These are phyloP conservation scores for Favolaschia claudopus DNA, from an alignment of 768 basidiomycete species.

Conservation along the genomic window DNA sequence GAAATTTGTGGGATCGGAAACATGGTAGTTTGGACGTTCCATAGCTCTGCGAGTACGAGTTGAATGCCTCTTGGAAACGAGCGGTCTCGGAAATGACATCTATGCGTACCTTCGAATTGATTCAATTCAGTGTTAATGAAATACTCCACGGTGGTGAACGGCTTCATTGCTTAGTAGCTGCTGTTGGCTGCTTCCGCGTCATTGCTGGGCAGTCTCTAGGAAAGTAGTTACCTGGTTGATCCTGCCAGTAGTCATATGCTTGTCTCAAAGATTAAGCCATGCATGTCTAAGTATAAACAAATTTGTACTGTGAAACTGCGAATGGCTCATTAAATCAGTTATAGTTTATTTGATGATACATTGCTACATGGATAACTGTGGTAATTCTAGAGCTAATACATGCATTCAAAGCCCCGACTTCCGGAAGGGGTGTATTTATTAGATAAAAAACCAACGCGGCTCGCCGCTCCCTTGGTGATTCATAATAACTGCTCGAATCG, in stretches of 20 bases:
- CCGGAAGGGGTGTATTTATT: constrained; percentile 78
- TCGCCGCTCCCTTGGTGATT: constrained; percentile 73
- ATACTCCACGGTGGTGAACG: too few species aligned
- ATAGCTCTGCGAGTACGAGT: too few species aligned
- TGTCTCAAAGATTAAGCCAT: constrained; percentile 87
- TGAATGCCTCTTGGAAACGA: constrained; percentile 31
- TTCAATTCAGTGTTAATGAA: constrained; percentile 32
- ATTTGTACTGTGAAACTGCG: constrained; percentile 79
- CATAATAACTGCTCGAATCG: constrained; percentile 80
- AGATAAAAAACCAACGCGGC: constrained; percentile 77
- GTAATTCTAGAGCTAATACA: constrained; percentile 82
- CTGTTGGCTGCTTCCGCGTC: constrained; percentile 17
- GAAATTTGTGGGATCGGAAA: constrained; percentile 56
- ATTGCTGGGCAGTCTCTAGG: constrained; percentile 28
- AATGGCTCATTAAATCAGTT: constrained; percentile 88
- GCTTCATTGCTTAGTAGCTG: constrained; percentile 51
- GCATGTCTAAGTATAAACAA: constrained; percentile 83
- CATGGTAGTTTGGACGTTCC: constrained; percentile 47
- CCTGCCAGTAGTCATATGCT: constrained; percentile 87
- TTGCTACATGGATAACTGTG: constrained; percentile 83
- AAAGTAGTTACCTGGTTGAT: constrained; percentile 84
- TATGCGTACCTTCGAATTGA: too few species aligned
- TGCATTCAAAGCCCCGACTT: constrained; percentile 75
- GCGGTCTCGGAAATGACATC: too few species aligned
- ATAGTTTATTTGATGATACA: constrained; percentile 82